Conservation (phyloP, 495 filamentous ascomycete species). For the Penicillium samsonianum region DNA sequence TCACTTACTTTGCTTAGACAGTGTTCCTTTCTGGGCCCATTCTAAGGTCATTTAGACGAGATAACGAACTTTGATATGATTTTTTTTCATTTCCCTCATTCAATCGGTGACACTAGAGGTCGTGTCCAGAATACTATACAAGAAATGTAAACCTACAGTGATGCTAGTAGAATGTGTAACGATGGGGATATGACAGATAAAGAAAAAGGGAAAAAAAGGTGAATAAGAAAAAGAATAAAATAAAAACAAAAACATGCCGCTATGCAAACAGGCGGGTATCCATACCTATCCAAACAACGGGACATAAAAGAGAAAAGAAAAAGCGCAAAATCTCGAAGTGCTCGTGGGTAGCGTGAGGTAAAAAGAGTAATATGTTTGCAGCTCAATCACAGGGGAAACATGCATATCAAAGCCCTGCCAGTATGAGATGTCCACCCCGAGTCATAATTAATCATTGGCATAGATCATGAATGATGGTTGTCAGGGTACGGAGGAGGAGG, state of each 20-base stretch:
- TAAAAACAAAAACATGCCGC: constrained; percentile 19
- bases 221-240: constrained; percentile 5
- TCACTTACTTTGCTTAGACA: not conserved
- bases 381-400: constrained; percentile 3
- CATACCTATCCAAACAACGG: constrained; percentile 27
- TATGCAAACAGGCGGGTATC: constrained; percentile 27
- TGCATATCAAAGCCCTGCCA: constrained; percentile 5
- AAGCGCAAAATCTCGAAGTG: constrained; percentile 15
- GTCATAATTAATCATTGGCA: constrained; percentile 15
- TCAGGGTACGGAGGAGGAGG: constrained; percentile 36
- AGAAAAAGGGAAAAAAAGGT: constrained; percentile 4
- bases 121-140: constrained; percentile 18
- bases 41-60: constrained; percentile 16
- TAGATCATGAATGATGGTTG: constrained; percentile 21
- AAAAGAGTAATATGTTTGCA: not conserved
- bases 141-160: constrained; percentile 12
- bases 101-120: constrained; percentile 7
- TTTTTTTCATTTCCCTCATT: not conserved
- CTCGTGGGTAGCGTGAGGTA: constrained; percentile 29
- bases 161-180: not conserved
- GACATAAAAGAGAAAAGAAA: constrained; percentile 15
- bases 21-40: not conserved
- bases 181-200: constrained; percentile 11
- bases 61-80: constrained; percentile 20
- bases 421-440: constrained; percentile 9